Base-by-base conservation (phyloP, 495 filamentous ascomycete genomes). In the Hypoxylon subgilvum region DNA sequence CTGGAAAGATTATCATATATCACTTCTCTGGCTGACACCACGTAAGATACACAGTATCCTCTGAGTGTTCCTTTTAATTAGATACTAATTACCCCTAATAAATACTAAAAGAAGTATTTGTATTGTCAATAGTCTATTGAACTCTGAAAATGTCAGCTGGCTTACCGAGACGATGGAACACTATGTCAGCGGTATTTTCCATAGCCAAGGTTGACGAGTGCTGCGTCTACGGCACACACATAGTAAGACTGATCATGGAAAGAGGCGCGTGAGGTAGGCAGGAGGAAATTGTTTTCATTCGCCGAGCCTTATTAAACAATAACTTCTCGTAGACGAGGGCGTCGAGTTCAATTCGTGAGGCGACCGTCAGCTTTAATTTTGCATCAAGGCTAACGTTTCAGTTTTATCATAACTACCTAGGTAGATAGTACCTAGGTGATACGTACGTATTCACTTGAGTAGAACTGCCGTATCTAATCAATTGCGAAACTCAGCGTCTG, bases 281-380 rank as follows among this genome's bases (percentile, higher is more conserved):
- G 18, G 23, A 27, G 9, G 31, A 12, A 41, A 12, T n/a, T 14
- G 10, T 19, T 39, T 10, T 10, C 13, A 61, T 61, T 61, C 44
- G 57, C 18, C 44, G 14, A 44, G 7, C 1, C n/a, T n/a, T n/a
- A 22, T 18, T 13, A 28, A 23, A 44, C 57, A 61, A 61, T 61
- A 9, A 10, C 27, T 14, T 45, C 17, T 28, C 38, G 21, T 54
- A 16, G 31, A 36, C 31, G 34, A 14, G 14, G 44, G 19, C 25
- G 16, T 45, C 23, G 12, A 45, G 13, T 55, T 48, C 17, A 19
- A 44, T 31, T 31, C 43, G 8, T 27, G n/a, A 40, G 22, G 23
- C 31, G 36, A 25, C 39, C 41, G 55, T 45, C 40, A 22, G 16
- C 9, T 21, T n/a, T 45, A 28, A 18, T 51, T 51, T 45, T 23